Evolutionary conservation across 1,139 yeast genomes (phyloP).

Genomic region (Geotrichum histeridarum): DNA sequence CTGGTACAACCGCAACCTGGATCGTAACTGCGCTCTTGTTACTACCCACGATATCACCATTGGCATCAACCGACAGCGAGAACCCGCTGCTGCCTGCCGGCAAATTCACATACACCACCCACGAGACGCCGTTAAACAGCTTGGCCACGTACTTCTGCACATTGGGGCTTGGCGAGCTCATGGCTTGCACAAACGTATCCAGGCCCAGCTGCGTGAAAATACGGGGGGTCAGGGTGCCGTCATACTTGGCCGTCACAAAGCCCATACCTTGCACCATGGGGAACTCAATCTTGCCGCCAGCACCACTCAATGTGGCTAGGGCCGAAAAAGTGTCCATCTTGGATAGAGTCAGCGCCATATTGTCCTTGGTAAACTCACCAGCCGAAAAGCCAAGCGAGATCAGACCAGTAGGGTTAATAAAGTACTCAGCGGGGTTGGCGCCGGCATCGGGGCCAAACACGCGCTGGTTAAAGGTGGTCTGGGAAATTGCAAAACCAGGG

Average conservation of each 20-base stretch:
- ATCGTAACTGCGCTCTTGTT: conserved; percentile 49
- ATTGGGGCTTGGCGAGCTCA: neutral
- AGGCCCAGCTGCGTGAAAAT: conserved; percentile 55
- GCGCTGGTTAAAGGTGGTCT: conserved; percentile 51
- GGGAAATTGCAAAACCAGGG: conserved; percentile 62
- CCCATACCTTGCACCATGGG: conserved; percentile 75
- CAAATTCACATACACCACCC: conserved; percentile 56
- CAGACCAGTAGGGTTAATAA: conserved; percentile 39
- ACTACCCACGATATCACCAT: conserved; percentile 30
- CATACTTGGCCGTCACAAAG: conserved; percentile 61
- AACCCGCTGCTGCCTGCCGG: conserved; percentile 44
- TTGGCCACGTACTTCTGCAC: conserved; percentile 42
- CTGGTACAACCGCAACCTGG: conserved; percentile 55
- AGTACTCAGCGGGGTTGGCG: conserved; percentile 35
- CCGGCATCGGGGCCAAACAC: conserved; percentile 58
- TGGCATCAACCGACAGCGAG: conserved; percentile 48
- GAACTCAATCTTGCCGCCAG: conserved; percentile 27
- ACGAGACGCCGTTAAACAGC: conserved; percentile 45
- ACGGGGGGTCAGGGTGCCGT: conserved; percentile 50
- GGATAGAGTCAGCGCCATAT: conserved; percentile 50
- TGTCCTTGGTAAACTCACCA: conserved; percentile 36
- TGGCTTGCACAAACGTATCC: conserved; percentile 37
- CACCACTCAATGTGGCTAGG: conserved; percentile 33
- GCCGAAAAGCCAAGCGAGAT: conserved; percentile 37
- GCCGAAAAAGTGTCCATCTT: conserved; percentile 53